phyloP scores from a whole-genome alignment of 768 basidiomycete genomes.

The Candolleomyces eurysporus region DNA sequence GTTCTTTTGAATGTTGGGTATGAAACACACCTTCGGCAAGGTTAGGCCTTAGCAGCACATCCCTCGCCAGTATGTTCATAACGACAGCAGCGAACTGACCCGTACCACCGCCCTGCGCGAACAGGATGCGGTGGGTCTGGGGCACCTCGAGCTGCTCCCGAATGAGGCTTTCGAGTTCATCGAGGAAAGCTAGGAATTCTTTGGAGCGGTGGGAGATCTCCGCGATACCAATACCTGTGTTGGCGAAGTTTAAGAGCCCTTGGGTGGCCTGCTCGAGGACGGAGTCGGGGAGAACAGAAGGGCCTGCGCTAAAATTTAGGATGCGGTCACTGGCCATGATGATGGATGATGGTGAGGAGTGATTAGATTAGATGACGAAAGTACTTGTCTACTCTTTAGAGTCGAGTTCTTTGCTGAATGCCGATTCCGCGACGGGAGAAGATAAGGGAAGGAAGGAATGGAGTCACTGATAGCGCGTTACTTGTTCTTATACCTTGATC shows the following conservation, averaged over 20 bases:
- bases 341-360: not conserved
- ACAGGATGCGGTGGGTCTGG: slow-evolving; percentile 79
- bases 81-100: slow-evolving; percentile 91
- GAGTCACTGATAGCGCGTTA: too few species aligned
- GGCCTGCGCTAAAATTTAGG: slow-evolving; percentile 93
- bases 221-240: slow-evolving; percentile 92
- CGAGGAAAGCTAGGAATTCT: slow-evolving; percentile 75
- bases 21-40: slow-evolving; percentile 25
- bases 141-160: slow-evolving; percentile 81
- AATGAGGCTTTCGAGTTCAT: slow-evolving; percentile 60
- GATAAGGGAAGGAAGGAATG: too few species aligned
- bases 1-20: not conserved
- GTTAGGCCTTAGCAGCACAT: slow-evolving; percentile 72
- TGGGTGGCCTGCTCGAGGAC: slow-evolving; percentile 81
- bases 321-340: slow-evolving; percentile 49
- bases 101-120: slow-evolving; percentile 93
- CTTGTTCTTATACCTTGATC: too few species aligned
- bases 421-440: too few species aligned
- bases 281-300: slow-evolving; percentile 84
- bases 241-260: slow-evolving; percentile 87
- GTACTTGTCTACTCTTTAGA: too few species aligned
- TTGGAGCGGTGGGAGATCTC: slow-evolving; percentile 96
- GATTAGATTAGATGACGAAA: not conserved
- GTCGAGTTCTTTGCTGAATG: too few species aligned
- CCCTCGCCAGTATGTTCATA: slow-evolving; percentile 85